A percentile compares a stretch with the other conserved stretches of the same genome.
phyloP scores from a whole-genome alignment of 768 basidiomycete species.

The Boletus coccyginus region DNA sequence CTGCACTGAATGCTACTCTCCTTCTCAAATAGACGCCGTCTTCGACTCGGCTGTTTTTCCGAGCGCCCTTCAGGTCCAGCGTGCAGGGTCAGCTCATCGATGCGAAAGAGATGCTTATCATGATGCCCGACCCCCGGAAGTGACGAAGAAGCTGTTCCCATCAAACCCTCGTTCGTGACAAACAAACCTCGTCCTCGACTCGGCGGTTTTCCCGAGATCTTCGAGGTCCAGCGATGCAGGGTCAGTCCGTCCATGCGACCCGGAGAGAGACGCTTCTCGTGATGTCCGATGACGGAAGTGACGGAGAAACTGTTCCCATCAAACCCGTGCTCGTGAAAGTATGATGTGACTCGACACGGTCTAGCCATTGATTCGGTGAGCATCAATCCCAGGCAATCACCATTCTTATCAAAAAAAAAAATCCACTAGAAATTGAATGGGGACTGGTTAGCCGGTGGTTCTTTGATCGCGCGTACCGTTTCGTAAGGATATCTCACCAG shows the following conservation, averaged over 20 bases:
- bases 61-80: too few species aligned
- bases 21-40: too few species aligned
- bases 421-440: not conserved
- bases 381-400: not conserved
- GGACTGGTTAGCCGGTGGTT: not conserved
- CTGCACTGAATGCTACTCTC: not conserved
- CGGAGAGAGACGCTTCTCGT: not conserved
- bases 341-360: not conserved
- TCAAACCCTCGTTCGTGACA: too few species aligned
- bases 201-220: too few species aligned
- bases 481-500: not conserved
- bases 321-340: not conserved
- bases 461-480: not conserved
- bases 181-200: too few species aligned
- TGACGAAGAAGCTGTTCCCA: too few species aligned
- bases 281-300: not conserved
- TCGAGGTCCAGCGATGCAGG: not conserved
- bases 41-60: too few species aligned
- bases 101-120: too few species aligned
- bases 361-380: not conserved
- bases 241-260: too few species aligned
- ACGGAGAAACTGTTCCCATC: too few species aligned
- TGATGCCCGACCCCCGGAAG: too few species aligned
- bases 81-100: too few species aligned
- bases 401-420: not conserved